phyloP scores from a whole-genome alignment of 805 yeast genomes.

The Candida koratica region DNA sequence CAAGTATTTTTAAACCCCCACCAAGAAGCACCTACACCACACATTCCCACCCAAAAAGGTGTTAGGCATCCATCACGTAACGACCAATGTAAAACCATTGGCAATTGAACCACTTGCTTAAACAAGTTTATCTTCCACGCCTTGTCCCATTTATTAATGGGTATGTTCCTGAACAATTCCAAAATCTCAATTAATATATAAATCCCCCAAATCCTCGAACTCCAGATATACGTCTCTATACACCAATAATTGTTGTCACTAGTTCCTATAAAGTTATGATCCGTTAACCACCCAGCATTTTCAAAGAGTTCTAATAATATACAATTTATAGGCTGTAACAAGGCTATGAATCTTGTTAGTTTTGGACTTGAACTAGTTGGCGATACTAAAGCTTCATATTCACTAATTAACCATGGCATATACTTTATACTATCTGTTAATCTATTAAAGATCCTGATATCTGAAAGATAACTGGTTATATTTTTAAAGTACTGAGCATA shows the following conservation, averaged over 20 bases:
- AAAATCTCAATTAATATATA: constrained; percentile 37
- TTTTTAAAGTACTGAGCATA: constrained; percentile 35
- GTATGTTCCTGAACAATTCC: constrained; percentile 40
- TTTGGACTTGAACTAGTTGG: constrained; percentile 24
- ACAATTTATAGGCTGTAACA: constrained; percentile 39
- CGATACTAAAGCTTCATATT: constrained; percentile 26
- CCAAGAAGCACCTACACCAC: constrained; percentile 44
- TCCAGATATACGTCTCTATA: constrained; percentile 42
- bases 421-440: constrained; percentile 39
- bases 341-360: constrained; percentile 31
- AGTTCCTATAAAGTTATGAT: constrained; percentile 44
- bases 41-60: constrained; percentile 47
- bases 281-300: constrained; percentile 45
- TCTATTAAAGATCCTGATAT: constrained; percentile 40
- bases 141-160: constrained; percentile 32
- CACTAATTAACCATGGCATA: constrained; percentile 44
- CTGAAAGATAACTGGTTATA: constrained; percentile 36
- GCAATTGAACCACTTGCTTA: constrained; percentile 37
- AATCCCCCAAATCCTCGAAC: constrained; percentile 43
- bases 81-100: constrained; percentile 44
- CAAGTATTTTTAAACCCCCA: constrained; percentile 36
- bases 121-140: constrained; percentile 35
- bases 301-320: constrained; percentile 38
- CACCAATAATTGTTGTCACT: constrained; percentile 39
- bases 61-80: constrained; percentile 41